Evolutionary conservation across 1,139 yeast genomes (phyloP), one percentile per base, ranked within the genome.

Genomic region (Yarrowia galli): DNA sequence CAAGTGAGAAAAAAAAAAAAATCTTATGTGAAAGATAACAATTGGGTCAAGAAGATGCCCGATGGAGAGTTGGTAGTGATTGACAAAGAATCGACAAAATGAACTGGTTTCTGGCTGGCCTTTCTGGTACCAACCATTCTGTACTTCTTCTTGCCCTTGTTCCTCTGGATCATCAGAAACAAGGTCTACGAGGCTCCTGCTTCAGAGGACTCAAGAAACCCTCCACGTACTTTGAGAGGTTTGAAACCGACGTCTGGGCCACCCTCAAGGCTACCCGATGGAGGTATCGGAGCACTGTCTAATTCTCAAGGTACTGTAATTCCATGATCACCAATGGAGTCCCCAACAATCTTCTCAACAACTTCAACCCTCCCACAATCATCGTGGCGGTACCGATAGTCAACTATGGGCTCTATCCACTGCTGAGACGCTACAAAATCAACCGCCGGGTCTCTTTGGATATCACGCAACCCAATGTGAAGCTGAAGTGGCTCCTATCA

Each of bases 1-100:
- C n/a, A n/a, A n/a, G n/a, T n/a, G n/a, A n/a, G n/a, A n/a, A n/a
- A n/a, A n/a, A n/a, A n/a, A n/a, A n/a, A n/a, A n/a, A n/a, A n/a
- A n/a, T n/a, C n/a, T n/a, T n/a, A n/a, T n/a, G n/a, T n/a, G n/a
- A 38, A 48, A 48, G 53, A 48, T 10, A 28, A 48, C 53, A 28
- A 48, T 23, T 48, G 53, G 53, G 53, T 48, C 22, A 48, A 48
- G 53, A 48, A 48, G 53, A 3, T 48, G 38, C 53, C 53, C 20
- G n/a, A 10, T n/a, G 53, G 53, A n/a, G 53, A 48, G 12, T 16
- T n/a, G 10, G 53, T 48, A 9, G 53, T 48, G 1, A 48, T 48
- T 12, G 53, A 48, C 38, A 28, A 28, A 16, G 53, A 48, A 7
- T 48, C 38, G 2, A 48, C 53, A 16, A 48, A 48, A 12, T 16